phyloP scores from a whole-genome alignment of 305 asterid genomes.

The Fraxinus albicans region DNA sequence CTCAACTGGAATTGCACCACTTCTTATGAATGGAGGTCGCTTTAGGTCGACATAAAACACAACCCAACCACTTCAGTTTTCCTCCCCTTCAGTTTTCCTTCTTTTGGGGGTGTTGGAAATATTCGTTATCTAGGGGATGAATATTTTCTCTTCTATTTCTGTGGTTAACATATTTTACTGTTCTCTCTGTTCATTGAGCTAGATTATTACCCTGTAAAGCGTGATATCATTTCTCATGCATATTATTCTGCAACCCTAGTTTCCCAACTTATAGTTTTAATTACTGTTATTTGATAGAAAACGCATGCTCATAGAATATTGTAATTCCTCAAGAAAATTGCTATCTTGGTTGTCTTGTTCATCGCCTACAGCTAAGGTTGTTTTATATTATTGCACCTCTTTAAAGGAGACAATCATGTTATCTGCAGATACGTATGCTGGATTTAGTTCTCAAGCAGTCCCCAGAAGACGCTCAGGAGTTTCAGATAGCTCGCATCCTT shows the following conservation, averaged over 20 bases:
- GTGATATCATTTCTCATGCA: not conserved
- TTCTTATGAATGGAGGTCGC: not conserved
- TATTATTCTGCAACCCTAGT: slow-evolving; percentile 8
- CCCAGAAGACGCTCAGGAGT: slow-evolving; percentile 80
- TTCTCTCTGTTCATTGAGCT: slow-evolving; percentile 16
- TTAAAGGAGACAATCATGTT: slow-evolving; percentile 37
- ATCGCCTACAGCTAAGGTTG: slow-evolving; percentile 15
- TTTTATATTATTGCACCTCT: slow-evolving; percentile 15
- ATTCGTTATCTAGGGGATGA: not conserved
- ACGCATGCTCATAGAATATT: slow-evolving; percentile 9
- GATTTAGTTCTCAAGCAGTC: slow-evolving; percentile 88
- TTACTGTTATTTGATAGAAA: not conserved
- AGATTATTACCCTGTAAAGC: not conserved
- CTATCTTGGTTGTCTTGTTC: not conserved
- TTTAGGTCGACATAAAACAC: not conserved
- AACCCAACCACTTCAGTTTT: not conserved
- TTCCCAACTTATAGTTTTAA: slow-evolving; percentile 14
- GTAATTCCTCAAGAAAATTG: slow-evolving; percentile 9
- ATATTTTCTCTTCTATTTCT: not conserved
- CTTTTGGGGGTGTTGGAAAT: not conserved
- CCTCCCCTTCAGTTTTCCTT: not conserved
- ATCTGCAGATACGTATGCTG: slow-evolving; percentile 77
- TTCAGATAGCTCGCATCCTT: slow-evolving; percentile 87
- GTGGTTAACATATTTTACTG: not conserved
- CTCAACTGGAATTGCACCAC: not conserved